Conservation (phyloP, 2,329 filamentous ascomycete genomes). For the Neurospora crassa region DNA sequence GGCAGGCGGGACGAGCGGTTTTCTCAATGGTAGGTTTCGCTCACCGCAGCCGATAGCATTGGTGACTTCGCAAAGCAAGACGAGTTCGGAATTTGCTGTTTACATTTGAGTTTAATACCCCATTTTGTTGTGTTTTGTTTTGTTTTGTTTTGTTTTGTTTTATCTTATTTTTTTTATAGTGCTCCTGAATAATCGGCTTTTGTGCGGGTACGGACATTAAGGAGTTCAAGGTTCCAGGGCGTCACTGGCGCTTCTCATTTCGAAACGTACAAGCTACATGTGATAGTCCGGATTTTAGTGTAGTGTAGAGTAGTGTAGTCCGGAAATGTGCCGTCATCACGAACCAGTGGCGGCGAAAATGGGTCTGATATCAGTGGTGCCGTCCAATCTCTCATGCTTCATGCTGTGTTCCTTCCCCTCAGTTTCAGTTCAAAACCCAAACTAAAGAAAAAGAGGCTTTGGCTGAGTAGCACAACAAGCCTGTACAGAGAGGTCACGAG, state of each 20-base stretch:
- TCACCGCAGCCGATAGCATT: neutral
- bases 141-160: no score
- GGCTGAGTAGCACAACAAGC: neutral
- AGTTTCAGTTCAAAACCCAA: neutral
- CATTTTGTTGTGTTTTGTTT: neutral
- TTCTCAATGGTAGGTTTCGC: neutral
- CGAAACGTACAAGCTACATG: neutral
- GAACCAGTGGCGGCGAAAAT: neutral
- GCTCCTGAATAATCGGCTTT: neutral
- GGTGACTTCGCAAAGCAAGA: neutral
- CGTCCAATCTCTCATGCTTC: neutral
- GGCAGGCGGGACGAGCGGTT: neutral
- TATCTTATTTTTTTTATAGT: neutral
- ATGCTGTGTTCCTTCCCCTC: neutral
- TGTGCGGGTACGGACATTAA: neutral
- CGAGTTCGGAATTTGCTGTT: neutral
- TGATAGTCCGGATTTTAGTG: neutral
- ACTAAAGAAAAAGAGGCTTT: neutral
- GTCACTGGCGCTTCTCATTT: neutral
- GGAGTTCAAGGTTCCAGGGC: neutral
- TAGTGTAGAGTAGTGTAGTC: neutral
- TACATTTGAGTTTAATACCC: neutral
- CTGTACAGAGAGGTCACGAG: neutral
- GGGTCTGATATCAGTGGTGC: neutral
- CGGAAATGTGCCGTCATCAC: neutral